A percentile compares a stretch with the other conserved stretches of the same genome.
Evolutionary conservation across 176 grass and related monocot species (phyloP).

Genomic region (Pontederia paniculata): DNA sequence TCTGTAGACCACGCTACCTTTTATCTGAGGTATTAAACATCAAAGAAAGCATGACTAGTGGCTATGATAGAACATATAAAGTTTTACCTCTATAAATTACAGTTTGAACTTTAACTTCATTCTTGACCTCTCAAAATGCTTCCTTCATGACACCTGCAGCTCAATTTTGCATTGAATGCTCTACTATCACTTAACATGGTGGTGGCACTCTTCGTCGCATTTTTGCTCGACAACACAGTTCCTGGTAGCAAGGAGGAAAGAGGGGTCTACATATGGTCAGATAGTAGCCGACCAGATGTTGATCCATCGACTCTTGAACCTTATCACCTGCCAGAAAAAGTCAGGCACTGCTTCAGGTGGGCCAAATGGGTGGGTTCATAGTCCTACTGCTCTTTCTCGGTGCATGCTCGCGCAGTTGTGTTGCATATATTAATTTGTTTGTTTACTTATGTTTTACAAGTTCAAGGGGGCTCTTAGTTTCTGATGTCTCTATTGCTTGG

Average conservation of each 20-base stretch:
- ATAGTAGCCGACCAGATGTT: conserved; percentile 44
- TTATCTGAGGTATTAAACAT: too few species aligned
- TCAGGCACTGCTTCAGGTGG: conserved; percentile 72
- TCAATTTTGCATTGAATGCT: conserved; percentile 78
- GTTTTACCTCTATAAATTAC: neutral
- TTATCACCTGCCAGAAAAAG: conserved; percentile 59
- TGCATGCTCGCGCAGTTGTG: too few species aligned
- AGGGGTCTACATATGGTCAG: conserved; percentile 95
- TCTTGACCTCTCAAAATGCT: neutral
- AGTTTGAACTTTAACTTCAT: conserved; percentile 6
- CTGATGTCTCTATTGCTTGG: too few species aligned
- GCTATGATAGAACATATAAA: neutral
- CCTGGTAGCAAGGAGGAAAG: conserved; percentile 81
- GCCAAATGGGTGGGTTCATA: conserved; percentile 61
- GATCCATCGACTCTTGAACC: conserved; percentile 62
- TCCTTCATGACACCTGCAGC: conserved; percentile 22
- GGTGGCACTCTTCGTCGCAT: conserved; percentile 68
- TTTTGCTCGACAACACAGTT: conserved; percentile 87
- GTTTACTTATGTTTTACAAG: neutral
- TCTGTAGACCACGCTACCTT: too few species aligned
- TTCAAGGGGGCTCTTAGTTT: too few species aligned
- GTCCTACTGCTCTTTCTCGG: neutral
- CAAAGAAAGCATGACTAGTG: neutral
- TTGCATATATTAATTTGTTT: neutral
- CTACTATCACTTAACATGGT: conserved; percentile 87